Evolutionary conservation across 805 yeast genomes (phyloP).

Genomic region (Ogataea chonburiensis): DNA sequence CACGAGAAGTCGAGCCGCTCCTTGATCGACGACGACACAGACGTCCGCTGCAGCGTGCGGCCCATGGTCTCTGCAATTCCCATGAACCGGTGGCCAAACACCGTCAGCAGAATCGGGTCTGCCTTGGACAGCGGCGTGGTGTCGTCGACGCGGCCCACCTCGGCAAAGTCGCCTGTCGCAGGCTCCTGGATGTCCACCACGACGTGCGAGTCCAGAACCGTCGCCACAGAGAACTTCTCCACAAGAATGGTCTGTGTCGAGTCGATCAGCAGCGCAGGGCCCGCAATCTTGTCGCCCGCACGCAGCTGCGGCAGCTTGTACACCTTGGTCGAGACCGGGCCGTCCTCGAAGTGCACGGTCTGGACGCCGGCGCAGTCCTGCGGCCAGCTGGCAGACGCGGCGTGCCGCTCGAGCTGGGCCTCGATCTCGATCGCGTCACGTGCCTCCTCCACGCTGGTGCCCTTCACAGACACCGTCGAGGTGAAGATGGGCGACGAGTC

Average conservation of each 20-base stretch:
- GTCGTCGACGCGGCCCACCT: conserved; percentile 13
- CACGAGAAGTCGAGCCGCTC: conserved; percentile 45
- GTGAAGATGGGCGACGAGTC: conserved; percentile 22
- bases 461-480: conserved; percentile 50
- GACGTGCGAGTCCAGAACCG: conserved; percentile 37
- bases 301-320: conserved; percentile 32
- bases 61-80: conserved; percentile 47
- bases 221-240: conserved; percentile 37
- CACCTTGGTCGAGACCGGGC: conserved; percentile 24
- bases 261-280: conserved; percentile 39
- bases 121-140: conserved; percentile 16
- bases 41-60: conserved; percentile 40
- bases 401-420: conserved; percentile 2
- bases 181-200: conserved; percentile 23
- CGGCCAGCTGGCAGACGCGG: neutral
- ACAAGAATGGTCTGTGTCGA: conserved; percentile 40
- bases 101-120: conserved; percentile 41
- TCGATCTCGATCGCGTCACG: conserved; percentile 1
- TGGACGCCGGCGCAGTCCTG: conserved; percentile 6
- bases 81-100: conserved; percentile 45
- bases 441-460: conserved; percentile 31
- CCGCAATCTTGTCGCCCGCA: conserved; percentile 33
- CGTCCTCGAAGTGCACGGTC: conserved; percentile 14
- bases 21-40: conserved; percentile 42
- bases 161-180: conserved; percentile 6